Evolutionary conservation across 2,329 filamentous ascomycete species (phyloP).

Genomic region (Verruconis gallopava): DNA sequence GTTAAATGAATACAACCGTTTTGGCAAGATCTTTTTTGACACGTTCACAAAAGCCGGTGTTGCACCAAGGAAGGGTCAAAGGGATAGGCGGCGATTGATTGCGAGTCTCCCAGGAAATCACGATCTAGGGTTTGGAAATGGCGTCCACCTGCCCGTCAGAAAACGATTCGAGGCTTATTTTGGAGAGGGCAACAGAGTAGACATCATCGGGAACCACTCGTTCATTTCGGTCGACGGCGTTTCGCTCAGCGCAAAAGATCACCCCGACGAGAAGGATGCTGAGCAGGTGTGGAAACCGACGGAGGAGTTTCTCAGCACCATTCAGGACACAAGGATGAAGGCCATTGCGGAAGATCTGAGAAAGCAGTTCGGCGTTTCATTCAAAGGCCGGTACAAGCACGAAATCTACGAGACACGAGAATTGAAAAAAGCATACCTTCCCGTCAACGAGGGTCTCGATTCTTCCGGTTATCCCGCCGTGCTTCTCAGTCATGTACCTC

Average conservation of each 20-base stretch:
- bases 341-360: slow-evolving; percentile 45
- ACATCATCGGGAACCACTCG: slow-evolving; percentile 87
- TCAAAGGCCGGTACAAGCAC: slow-evolving; percentile 43
- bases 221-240: slow-evolving; percentile 86
- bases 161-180: slow-evolving; percentile 80
- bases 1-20: slow-evolving; percentile 75
- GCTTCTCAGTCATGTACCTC: slow-evolving; percentile 78
- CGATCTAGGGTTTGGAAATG: slow-evolving; percentile 79
- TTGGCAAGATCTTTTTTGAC: slow-evolving; percentile 71
- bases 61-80: slow-evolving; percentile 43
- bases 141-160: slow-evolving; percentile 68
- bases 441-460: slow-evolving; percentile 22
- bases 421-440: slow-evolving; percentile 18
- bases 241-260: slow-evolving; percentile 65
- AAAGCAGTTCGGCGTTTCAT: slow-evolving; percentile 43
- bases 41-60: slow-evolving; percentile 49
- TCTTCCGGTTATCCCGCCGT: slow-evolving; percentile 68
- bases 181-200: slow-evolving; percentile 79
- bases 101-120: slow-evolving; percentile 87
- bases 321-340: slow-evolving; percentile 52
- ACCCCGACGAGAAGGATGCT: slow-evolving; percentile 41
- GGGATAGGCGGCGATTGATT: slow-evolving; percentile 59
- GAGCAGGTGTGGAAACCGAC: slow-evolving; percentile 61
- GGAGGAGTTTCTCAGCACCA: slow-evolving; percentile 58
- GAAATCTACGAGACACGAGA: slow-evolving; percentile 44